Conservation (phyloP, 768 basidiomycete species). For the Gelatoporia subvermispora region DNA sequence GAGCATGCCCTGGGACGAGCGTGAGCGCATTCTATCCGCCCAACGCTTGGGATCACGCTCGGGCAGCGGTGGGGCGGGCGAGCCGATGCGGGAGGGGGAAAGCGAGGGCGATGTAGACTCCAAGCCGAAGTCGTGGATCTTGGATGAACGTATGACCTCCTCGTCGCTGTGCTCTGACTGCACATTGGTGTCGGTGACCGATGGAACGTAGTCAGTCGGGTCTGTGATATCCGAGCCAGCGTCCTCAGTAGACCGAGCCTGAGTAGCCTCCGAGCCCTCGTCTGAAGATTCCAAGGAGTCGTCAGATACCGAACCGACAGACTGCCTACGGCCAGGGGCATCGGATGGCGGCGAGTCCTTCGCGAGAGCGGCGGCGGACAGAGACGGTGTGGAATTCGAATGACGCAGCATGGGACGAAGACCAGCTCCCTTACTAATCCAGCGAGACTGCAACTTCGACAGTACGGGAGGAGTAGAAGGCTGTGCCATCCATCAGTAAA, state of each 20-base stretch:
- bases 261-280: too few species aligned
- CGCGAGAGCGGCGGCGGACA: too few species aligned
- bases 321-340: too few species aligned
- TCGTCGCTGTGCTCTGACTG: not conserved
- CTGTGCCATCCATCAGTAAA: not conserved
- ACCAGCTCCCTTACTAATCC: too few species aligned
- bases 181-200: not conserved
- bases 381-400: too few species aligned
- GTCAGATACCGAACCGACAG: too few species aligned
- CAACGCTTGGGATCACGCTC: not conserved
- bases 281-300: too few species aligned
- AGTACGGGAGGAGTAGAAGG: not conserved
- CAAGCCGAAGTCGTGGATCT: too few species aligned
- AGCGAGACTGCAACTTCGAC: not conserved
- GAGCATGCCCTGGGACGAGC: not conserved
- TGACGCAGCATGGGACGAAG: too few species aligned
- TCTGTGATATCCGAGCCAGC: too few species aligned
- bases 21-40: not conserved
- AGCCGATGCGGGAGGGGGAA: not conserved
- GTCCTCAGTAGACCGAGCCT: not conserved
- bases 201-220: not conserved
- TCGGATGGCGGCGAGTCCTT: too few species aligned
- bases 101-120: not conserved
- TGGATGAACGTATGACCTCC: not conserved
- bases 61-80: not conserved